Evolutionary conservation across 2,329 filamentous ascomycete species (phyloP).

Genomic region (Exophiala aquamarina): DNA sequence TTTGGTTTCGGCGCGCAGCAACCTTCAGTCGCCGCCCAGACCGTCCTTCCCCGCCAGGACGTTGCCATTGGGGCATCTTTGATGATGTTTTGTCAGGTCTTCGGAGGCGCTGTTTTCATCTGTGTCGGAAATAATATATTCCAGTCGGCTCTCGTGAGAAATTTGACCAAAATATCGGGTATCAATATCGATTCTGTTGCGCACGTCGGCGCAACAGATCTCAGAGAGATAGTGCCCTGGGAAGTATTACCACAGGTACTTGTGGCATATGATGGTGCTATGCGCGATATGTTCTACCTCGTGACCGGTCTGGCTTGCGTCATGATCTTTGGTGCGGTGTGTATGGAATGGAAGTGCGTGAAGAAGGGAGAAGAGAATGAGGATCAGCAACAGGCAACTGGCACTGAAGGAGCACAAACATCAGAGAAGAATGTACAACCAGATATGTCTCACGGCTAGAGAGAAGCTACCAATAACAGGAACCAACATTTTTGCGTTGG

Average conservation of each 20-base stretch:
- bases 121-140: constrained; percentile 33
- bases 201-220: constrained; percentile 27
- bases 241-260: constrained; percentile 29
- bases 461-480: too few relatives aligned
- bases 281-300: constrained; percentile 26
- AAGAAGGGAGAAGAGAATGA: constrained; percentile 20
- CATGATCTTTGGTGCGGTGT: constrained; percentile 28
- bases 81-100: constrained; percentile 35
- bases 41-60: constrained; percentile 25
- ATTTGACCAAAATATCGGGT: constrained; percentile 17
- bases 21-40: constrained; percentile 31
- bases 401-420: too few relatives aligned
- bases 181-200: constrained; percentile 27
- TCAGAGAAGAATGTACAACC: too few relatives aligned
- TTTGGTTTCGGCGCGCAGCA: constrained; percentile 25
- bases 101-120: constrained; percentile 34
- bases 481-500: too few relatives aligned
- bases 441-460: too few relatives aligned
- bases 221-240: constrained; percentile 29
- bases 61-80: constrained; percentile 32
- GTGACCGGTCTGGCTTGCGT: constrained; percentile 26
- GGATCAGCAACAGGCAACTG: neutral
- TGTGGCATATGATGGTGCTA: constrained; percentile 25
- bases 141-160: constrained; percentile 28
- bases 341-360: constrained; percentile 31